A percentile compares a stretch with the other conserved stretches of the same genome.
Evolutionary conservation across 2,329 filamentous ascomycete species (phyloP).

Genomic region (Tolypocladium tropicale): DNA sequence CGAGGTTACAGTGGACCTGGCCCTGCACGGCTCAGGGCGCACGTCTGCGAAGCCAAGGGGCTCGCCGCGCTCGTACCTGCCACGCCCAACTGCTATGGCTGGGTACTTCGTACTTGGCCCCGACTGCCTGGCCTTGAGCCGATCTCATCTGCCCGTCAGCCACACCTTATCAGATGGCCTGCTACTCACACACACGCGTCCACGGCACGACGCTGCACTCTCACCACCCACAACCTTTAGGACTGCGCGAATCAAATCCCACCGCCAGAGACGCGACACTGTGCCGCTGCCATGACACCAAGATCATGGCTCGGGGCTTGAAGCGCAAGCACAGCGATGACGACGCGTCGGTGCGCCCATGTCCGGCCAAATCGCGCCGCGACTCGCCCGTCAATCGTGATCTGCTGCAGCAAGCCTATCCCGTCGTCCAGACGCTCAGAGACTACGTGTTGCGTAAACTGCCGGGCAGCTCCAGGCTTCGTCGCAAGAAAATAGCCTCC

Average conservation of each 20-base stretch:
- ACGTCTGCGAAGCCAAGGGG: not conserved
- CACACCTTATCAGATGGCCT: not conserved
- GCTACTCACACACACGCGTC: not conserved
- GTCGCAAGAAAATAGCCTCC: slow-evolving; percentile 44
- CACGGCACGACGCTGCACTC: too few species aligned
- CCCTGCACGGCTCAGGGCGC: not conserved
- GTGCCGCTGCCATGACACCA: not conserved
- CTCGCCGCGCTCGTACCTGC: not conserved
- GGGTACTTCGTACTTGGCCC: not conserved
- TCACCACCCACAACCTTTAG: too few species aligned
- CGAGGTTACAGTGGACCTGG: not conserved
- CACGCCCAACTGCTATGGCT: not conserved
- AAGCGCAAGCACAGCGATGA: slow-evolving; percentile 16
- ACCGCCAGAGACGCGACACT: not conserved
- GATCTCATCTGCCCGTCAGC: not conserved
- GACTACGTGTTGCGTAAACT: slow-evolving; percentile 59
- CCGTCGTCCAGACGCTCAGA: slow-evolving; percentile 54
- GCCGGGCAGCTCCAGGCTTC: slow-evolving; percentile 53
- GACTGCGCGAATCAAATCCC: too few species aligned
- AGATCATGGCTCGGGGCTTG: slow-evolving; percentile 12
- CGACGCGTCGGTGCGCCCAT: slow-evolving; percentile 11
- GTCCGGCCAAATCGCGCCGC: not conserved
- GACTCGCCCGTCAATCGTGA: slow-evolving; percentile 37
- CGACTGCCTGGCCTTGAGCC: not conserved
- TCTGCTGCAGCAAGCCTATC: slow-evolving; percentile 60